These are phyloP conservation scores for Bimuria novae-zelandiae DNA, from an alignment of 2,329 filamentous ascomycete genomes.

Conservation along the genomic window DNA sequence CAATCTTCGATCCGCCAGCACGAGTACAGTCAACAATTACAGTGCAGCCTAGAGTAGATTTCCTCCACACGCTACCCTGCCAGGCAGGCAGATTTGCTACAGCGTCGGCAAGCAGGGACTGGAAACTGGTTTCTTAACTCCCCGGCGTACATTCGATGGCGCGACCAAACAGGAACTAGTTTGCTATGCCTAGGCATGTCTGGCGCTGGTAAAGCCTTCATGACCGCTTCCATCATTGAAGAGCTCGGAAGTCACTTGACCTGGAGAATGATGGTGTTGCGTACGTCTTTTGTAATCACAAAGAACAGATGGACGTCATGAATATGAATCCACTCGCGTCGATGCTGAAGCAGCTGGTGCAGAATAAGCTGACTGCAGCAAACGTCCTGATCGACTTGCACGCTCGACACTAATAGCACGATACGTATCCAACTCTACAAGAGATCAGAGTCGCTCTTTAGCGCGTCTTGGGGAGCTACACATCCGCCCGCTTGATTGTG, in stretches of 20 bases:
- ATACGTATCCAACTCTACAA: no score
- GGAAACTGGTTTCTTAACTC: conserved; percentile 16
- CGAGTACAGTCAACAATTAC: not conserved
- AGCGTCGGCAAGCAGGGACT: conserved; percentile 13
- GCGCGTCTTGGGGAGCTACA: no score
- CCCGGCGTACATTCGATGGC: conserved; percentile 5
- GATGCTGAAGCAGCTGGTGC: conserved; percentile 41
- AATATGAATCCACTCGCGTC: not conserved
- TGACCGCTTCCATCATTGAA: conserved; percentile 21
- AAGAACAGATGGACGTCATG: conserved; percentile 18
- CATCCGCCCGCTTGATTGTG: no score
- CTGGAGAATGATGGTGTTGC: conserved; percentile 23
- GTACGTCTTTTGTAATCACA: conserved; percentile 42
- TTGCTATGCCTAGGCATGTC: conserved; percentile 25
- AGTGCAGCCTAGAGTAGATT: conserved; percentile 12
- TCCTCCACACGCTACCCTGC: conserved; percentile 13
- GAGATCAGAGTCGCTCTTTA: no score
- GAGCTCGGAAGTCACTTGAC: conserved; percentile 8
- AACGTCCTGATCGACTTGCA: conserved; percentile 23
- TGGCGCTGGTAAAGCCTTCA: not conserved
- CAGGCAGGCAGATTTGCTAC: conserved; percentile 15
- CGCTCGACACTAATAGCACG: not conserved
- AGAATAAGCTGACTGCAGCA: conserved; percentile 17
- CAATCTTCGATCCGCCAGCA: not conserved
- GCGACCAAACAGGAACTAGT: conserved; percentile 6